Base-by-base conservation (phyloP, 2,329 filamentous ascomycete genomes). In the Mariannaea elegans region DNA sequence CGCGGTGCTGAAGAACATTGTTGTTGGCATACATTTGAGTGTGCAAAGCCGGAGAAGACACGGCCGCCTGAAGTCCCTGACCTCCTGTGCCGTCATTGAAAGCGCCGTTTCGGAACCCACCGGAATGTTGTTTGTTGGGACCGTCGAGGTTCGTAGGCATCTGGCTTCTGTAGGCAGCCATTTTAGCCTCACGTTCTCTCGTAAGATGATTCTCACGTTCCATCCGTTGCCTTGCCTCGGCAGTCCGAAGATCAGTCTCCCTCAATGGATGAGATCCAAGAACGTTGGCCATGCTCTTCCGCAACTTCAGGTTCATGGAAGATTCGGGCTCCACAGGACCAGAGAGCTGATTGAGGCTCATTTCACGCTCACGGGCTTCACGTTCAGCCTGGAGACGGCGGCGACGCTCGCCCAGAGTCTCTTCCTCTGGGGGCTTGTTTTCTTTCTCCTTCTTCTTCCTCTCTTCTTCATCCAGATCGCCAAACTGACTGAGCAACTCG, bases 361-460 rank as follows among this genome's bases (percentile, higher is more conserved):
- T 84, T 64, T 85, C 84, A 39, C 81, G 78, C 61, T 85, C 84
- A 24, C 86, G 84, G 7, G 88, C 88, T 74, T 91, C 88, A 23
- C 82, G 81, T 69, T 89, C 87, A 7, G 88, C 87, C 72, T 93
- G 90, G 2, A 95, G 80, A 23, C 92, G 85, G 24, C 87, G 87
- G 1, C 91, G 87, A 10, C 92, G 87, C 73, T 94, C 90, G 9
- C 91, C 92, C 0, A 95, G 81, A 0, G 92, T 94, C 72, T 95
- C 92, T 67, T 93, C 90, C 65, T 89, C 90, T 6, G 62, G 71
- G 0, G 42, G 83, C 81, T 18, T 71, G 65, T 56, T 77, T 67
- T 85, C 84, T 48, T 80, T 81, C 66, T 71, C 68, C 66, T 71
- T 68, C 5, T 77, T 69, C 16, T 75, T 70, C 54, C 79, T 78